Evolutionary conservation across 257 asterid species (phyloP), one percentile per base, ranked within the genome.

Genomic region (Solanum tacnaense): DNA sequence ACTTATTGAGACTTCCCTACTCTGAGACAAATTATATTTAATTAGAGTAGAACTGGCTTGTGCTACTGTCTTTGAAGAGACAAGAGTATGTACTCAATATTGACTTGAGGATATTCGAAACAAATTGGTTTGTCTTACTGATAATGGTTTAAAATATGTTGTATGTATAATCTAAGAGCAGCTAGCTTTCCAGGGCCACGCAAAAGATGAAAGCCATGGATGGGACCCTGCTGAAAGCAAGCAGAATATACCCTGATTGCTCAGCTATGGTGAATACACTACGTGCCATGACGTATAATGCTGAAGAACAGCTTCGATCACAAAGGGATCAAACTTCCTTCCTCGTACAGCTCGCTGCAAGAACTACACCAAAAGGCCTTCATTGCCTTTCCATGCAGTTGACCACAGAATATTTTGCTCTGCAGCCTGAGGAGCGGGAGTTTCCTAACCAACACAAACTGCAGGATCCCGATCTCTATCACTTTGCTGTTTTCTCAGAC

Each of bases 181-280:
- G 83, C 85, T 85, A 41, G 27, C 31, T 71, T 89, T 92, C 91
- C 98, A 97, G 99, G 90, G 91, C 98, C 89, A 79, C 91, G 90
- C 98, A 95, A 93, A 97, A 93, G 94, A 97, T 95, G 97, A 96
- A 94, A 94, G 97, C 95, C 58, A 95, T 97, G 99, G 96, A 94
- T 65, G 71, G 90, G 62, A 88, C 99, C 49, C 88, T 97, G 92
- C 86, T 87, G 86, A 97, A 93, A 94, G 99, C 98, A 35, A 91
- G 94, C 84, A 95, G 91, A 72, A 71, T 94, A 32, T 96, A 92
- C 93, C 98, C 99, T 86, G 99, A 96, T 89, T 96, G 99, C 91
- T 74, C 93, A 78, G 97, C 94, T 87, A 94, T 96, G 94, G 91
- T 93, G 88, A 96, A 94, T 92, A 95, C 92, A 81, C 98, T 97